Conservation (phyloP, 1,284 basidiomycete species). For the Boletellus deceptivus region DNA sequence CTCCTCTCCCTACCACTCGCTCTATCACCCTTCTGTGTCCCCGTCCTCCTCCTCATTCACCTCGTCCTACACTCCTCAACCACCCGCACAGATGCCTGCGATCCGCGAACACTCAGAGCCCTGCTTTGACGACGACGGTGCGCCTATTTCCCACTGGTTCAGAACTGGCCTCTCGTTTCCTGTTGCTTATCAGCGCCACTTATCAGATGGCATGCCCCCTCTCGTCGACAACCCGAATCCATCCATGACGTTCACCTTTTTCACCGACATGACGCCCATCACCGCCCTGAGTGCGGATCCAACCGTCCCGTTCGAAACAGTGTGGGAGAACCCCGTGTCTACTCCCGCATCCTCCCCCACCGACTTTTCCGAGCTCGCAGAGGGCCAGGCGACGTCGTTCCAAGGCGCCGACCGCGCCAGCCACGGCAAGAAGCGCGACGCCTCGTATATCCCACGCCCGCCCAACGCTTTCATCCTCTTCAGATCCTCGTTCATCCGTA, state of each 20-base stretch:
- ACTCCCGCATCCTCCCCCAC: conserved; percentile 10
- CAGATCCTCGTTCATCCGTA: conserved; percentile 82
- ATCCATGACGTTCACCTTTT: conserved; percentile 49
- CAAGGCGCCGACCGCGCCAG: conserved; percentile 31
- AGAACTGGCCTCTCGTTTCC: neutral
- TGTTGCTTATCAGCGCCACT: conserved; percentile 13
- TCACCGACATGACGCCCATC: conserved; percentile 45
- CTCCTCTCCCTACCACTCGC: conserved; percentile 22
- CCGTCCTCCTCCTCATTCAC: conserved; percentile 5
- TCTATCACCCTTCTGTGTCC: conserved; percentile 27
- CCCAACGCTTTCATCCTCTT: conserved; percentile 96
- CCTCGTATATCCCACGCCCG: conserved; percentile 81
- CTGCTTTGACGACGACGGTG: conserved; percentile 32
- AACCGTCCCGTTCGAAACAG: conserved; percentile 35
- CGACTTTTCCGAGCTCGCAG: conserved; percentile 23
- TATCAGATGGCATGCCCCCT: conserved; percentile 45
- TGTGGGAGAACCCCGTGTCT: conserved; percentile 30
- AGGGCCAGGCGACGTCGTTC: conserved; percentile 7
- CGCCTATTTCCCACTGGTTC: neutral
- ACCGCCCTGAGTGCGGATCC: conserved; percentile 39
- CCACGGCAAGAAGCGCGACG: conserved; percentile 48
- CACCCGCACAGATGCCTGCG: conserved; percentile 18
- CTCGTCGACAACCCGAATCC: conserved; percentile 50
- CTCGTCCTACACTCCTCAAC: neutral
- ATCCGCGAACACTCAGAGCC: conserved; percentile 30